phyloP scores from a whole-genome alignment of 129 eudicot genomes.

The Kitagawia praeruptora region DNA sequence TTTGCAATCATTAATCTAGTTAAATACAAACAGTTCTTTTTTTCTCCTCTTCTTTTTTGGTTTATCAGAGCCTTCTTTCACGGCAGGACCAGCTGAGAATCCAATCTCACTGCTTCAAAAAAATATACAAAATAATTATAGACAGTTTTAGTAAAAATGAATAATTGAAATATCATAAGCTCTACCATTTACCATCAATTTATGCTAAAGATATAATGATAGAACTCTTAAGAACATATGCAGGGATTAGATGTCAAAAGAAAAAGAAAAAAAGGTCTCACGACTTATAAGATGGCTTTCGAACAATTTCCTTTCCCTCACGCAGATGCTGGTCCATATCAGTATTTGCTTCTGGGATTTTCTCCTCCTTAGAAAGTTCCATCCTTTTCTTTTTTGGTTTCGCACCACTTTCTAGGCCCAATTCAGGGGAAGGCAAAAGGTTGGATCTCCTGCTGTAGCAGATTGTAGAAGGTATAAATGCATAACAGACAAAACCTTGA shows the following conservation, averaged over 20 bases:
- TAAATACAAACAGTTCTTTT: no score
- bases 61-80: slow-evolving; percentile 14
- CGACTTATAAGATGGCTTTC: slow-evolving; percentile 17
- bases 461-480: neutral
- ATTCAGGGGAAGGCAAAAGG: slow-evolving; percentile 12
- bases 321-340: slow-evolving; percentile 18
- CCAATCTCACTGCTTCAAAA: slow-evolving; percentile 15
- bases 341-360: slow-evolving; percentile 13
- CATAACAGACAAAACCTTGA: neutral
- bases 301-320: slow-evolving; percentile 22
- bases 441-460: slow-evolving; percentile 7
- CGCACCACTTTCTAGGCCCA: slow-evolving; percentile 12
- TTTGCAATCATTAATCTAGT: no score
- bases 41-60: slow-evolving; percentile 25
- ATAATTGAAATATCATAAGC: neutral
- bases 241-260: neutral
- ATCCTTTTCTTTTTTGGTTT: slow-evolving; percentile 39
- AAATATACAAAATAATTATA: neutral
- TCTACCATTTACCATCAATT: neutral
- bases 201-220: neutral
- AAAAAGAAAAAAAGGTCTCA: slow-evolving; percentile 7
- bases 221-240: neutral
- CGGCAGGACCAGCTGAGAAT: slow-evolving; percentile 20
- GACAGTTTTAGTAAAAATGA: neutral
- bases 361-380: slow-evolving; percentile 23